Evolutionary conservation across 164 flowering plant species (phyloP).

Genomic region (Umbilicus rupestris): DNA sequence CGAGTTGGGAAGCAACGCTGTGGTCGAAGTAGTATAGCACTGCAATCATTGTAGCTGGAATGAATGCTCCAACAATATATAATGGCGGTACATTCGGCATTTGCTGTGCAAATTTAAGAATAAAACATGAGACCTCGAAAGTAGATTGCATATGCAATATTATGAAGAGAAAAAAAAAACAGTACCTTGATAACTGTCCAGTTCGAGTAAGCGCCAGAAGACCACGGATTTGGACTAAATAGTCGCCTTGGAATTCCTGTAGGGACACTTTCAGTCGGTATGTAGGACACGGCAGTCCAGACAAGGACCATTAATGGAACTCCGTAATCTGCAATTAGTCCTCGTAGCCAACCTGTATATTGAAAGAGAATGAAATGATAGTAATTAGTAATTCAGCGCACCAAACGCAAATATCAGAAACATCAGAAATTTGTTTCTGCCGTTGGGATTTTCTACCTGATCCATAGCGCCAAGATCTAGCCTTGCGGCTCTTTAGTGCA

Average conservation of each 20-base stretch:
- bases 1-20: constrained; percentile 95
- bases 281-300: constrained; percentile 84
- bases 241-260: constrained; percentile 87
- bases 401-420: not conserved
- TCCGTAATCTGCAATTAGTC: constrained; percentile 90
- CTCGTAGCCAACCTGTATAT: constrained; percentile 61
- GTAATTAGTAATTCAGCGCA: not conserved
- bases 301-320: constrained; percentile 93
- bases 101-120: constrained; percentile 44
- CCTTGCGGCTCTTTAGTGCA: constrained; percentile 79
- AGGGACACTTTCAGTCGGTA: constrained; percentile 68
- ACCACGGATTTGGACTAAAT: constrained; percentile 97
- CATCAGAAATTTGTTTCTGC: not conserved
- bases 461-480: constrained; percentile 96
- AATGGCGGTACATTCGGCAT: constrained; percentile 81
- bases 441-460: constrained; percentile 40
- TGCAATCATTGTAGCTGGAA: constrained; percentile 99
- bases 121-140: not conserved
- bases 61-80: constrained; percentile 81
- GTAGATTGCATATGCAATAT: not conserved
- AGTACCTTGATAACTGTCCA: constrained; percentile 90
- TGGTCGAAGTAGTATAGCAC: constrained; percentile 98
- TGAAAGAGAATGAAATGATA: constrained; percentile 8
- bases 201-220: constrained; percentile 81
- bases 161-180: not conserved